Evolutionary conservation across 371 early-diverging fungal genomes (phyloP).

Genomic region (Apophysomyces trapeziformis): DNA sequence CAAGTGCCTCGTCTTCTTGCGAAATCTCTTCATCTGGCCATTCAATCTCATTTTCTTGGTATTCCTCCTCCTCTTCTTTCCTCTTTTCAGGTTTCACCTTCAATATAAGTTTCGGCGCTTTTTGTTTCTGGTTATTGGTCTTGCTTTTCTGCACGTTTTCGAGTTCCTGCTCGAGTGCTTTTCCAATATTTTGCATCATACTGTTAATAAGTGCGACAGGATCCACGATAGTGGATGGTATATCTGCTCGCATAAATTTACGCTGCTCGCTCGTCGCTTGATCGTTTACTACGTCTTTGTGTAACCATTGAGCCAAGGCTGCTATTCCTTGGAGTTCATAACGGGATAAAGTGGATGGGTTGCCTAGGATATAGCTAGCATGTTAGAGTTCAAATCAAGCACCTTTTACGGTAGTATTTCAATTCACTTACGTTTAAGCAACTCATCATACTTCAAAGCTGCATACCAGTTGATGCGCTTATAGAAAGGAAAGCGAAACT

Average conservation of each 20-base stretch:
- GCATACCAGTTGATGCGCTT: slow-evolving; percentile 83
- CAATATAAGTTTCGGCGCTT: slow-evolving; percentile 6
- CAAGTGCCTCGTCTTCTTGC: slow-evolving; percentile 6
- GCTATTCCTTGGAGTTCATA: slow-evolving; percentile 15
- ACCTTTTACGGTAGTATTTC: no score
- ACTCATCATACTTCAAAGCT: slow-evolving; percentile 35
- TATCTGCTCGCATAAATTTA: slow-evolving; percentile 10
- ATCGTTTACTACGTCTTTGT: background rate
- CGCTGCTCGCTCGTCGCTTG: background rate
- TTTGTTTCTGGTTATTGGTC: background rate
- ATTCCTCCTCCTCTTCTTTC: slow-evolving; percentile 10
- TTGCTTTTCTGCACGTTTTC: background rate
- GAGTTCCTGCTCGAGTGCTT: slow-evolving; percentile 13
- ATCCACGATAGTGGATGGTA: slow-evolving; percentile 4
- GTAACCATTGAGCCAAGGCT: slow-evolving; percentile 16
- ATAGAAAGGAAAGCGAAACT: slow-evolving; percentile 88
- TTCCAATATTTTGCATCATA: slow-evolving; percentile 6
- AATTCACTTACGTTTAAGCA: slow-evolving; percentile 19
- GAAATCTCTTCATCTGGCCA: slow-evolving; percentile 14
- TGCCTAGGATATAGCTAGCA: background rate
- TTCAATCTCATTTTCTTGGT: slow-evolving; percentile 13
- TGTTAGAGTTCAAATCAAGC: no score
- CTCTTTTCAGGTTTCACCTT: slow-evolving; percentile 11
- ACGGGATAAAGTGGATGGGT: background rate
- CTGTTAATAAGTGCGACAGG: slow-evolving; percentile 5